Percentiles rank a stretch among this genome's conserved stretches.
These are phyloP conservation scores for Cicer yamashitae DNA, from an alignment of 306 rosid genomes.

Conservation along the genomic window DNA sequence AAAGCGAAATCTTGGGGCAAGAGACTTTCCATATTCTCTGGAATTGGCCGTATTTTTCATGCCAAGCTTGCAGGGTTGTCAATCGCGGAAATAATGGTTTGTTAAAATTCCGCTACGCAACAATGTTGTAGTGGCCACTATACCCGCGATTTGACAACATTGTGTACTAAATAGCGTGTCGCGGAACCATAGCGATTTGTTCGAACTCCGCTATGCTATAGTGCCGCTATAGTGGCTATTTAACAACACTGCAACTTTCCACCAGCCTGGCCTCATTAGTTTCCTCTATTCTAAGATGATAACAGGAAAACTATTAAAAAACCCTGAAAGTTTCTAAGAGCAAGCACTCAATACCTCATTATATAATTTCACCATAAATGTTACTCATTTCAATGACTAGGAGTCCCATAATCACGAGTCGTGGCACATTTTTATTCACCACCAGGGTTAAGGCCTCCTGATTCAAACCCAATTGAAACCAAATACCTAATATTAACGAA, in stretches of 20 bases:
- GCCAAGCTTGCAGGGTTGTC: background rate
- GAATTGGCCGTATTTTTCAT: background rate
- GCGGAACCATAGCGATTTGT: no score
- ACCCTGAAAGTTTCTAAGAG: slow-evolving; percentile 1
- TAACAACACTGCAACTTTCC: no score
- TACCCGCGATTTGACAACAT: no score
- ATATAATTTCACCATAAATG: slow-evolving; percentile 19
- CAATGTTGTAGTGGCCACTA: no score
- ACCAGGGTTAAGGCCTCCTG: slow-evolving; percentile 6
- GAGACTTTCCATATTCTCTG: slow-evolving; percentile 25
- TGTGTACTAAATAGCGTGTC: no score
- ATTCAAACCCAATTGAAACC: slow-evolving; percentile 12
- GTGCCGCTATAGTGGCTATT: no score
- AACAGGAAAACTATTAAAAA: slow-evolving; percentile 12
- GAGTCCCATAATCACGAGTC: background rate
- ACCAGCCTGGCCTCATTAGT: slow-evolving; percentile 21
- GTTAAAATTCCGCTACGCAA: no score
- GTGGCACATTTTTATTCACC: slow-evolving; percentile 6
- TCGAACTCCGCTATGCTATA: no score
- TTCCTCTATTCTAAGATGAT: slow-evolving; percentile 19
- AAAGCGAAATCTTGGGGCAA: slow-evolving; percentile 33
- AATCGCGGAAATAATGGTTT: no score
- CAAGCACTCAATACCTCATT: slow-evolving; percentile 23
- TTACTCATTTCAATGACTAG: slow-evolving; percentile 32
- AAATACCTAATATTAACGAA: background rate